Conservation (phyloP, 768 basidiomycete genomes). For the Rhizopogon rudus region DNA sequence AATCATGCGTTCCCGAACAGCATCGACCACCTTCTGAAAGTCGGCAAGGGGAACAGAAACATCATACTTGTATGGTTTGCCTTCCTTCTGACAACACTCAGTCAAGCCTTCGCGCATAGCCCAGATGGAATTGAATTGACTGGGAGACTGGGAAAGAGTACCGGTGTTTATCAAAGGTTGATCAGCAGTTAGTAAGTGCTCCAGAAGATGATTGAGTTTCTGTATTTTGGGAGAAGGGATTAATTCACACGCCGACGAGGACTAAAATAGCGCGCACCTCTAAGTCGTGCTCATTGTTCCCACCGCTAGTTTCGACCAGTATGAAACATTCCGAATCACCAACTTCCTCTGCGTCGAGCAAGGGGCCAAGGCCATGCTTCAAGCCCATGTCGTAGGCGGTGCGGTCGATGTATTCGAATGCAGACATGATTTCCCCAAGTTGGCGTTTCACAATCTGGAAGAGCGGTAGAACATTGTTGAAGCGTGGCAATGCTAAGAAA, state of each 20-base stretch:
- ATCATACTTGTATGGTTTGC: slow-evolving; percentile 96
- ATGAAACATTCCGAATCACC: slow-evolving; percentile 85
- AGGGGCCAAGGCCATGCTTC: slow-evolving; percentile 76
- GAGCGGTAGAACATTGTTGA: slow-evolving; percentile 81
- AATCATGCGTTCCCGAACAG: slow-evolving; percentile 64
- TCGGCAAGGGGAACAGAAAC: slow-evolving; percentile 81
- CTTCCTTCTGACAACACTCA: slow-evolving; percentile 90
- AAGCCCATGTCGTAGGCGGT: slow-evolving; percentile 81
- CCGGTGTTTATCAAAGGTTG: slow-evolving; percentile 82
- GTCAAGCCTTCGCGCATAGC: slow-evolving; percentile 87
- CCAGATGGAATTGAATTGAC: slow-evolving; percentile 90
- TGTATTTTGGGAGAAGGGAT: slow-evolving; percentile 25
- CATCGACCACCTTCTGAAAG: slow-evolving; percentile 86
- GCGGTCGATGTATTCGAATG: slow-evolving; percentile 95
- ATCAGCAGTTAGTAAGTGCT: slow-evolving; percentile 69
- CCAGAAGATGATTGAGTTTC: slow-evolving; percentile 83
- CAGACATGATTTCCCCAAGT: slow-evolving; percentile 92
- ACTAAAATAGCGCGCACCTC: slow-evolving; percentile 48
- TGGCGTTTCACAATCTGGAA: slow-evolving; percentile 77
- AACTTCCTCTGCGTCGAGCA: slow-evolving; percentile 68
- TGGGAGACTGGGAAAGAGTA: slow-evolving; percentile 84
- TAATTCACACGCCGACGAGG: slow-evolving; percentile 1
- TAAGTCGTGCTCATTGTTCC: slow-evolving; percentile 88
- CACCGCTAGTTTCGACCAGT: slow-evolving; percentile 91
- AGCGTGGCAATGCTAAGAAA: slow-evolving; percentile 83